Conservation (phyloP, 352 stramenopile species). For the Globisporangium alternatum region DNA sequence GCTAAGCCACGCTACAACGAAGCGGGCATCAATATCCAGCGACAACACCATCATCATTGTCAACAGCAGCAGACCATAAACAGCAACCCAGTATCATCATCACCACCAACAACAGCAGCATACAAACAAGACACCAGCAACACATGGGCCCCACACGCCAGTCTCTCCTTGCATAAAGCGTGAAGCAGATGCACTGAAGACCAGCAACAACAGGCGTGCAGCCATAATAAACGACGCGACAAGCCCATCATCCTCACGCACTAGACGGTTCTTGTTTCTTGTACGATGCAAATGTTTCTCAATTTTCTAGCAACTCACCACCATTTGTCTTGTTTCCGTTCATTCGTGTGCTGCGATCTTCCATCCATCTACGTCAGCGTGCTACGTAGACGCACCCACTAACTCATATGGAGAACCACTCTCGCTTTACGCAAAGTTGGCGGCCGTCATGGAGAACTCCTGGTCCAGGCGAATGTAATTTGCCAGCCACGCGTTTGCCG, state of each 20-base stretch:
- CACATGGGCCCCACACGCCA: background rate
- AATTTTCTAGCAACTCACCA: background rate
- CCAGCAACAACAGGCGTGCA: background rate
- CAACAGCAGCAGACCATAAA: background rate
- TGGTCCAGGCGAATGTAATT: constrained; percentile 67
- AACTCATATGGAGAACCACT: background rate
- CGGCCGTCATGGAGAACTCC: constrained; percentile 64
- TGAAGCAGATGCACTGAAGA: background rate
- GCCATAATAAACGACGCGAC: background rate
- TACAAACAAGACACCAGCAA: no score
- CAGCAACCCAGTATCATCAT: background rate
- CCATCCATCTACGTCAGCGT: no score
- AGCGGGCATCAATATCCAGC: background rate
- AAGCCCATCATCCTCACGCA: background rate
- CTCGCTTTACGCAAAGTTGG: constrained; percentile 50
- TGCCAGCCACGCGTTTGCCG: constrained; percentile 64
- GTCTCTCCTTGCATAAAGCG: background rate
- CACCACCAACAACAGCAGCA: constrained; percentile 5
- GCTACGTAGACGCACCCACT: no score
- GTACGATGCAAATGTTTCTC: background rate
- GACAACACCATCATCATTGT: background rate
- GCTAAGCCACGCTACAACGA: constrained; percentile 26
- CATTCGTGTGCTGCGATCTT: background rate
- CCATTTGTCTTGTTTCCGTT: background rate
- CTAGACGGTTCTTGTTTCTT: background rate